Percentiles rank a stretch among this genome's conserved stretches.
Evolutionary conservation across 768 basidiomycete genomes (phyloP).

Genomic region (Pulveroboletus sp.): DNA sequence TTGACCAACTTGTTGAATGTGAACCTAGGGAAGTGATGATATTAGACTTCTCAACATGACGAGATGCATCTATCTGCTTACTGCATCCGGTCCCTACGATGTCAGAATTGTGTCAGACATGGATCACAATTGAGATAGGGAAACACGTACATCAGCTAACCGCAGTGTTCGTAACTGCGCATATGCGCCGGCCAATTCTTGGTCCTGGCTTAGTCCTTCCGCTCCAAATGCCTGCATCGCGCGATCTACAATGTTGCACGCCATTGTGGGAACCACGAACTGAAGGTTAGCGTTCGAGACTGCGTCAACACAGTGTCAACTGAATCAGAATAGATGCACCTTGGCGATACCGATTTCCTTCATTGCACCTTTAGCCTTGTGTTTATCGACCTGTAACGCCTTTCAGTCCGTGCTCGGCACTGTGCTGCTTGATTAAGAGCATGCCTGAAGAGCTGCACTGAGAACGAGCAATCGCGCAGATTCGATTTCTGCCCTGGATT

Average conservation of each 20-base stretch:
- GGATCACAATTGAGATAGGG: background rate
- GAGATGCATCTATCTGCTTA: conserved; percentile 34
- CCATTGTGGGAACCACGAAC: conserved; percentile 95
- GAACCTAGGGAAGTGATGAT: conserved; percentile 51
- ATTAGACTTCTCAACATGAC: too few relatives aligned
- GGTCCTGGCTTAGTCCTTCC: conserved; percentile 93
- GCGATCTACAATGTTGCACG: conserved; percentile 84
- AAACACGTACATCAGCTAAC: conserved; percentile 68
- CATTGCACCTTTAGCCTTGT: conserved; percentile 88
- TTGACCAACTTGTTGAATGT: conserved; percentile 93
- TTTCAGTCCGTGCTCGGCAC: conserved; percentile 1
- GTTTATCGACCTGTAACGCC: conserved; percentile 73
- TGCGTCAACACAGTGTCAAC: background rate
- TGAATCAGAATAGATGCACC: conserved; percentile 38
- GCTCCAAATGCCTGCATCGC: conserved; percentile 95
- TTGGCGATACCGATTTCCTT: conserved; percentile 99
- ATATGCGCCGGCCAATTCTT: conserved; percentile 72
- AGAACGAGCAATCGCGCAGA: conserved; percentile 81
- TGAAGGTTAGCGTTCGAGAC: conserved; percentile 28
- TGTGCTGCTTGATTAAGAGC: conserved; percentile 3
- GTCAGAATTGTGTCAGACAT: conserved; percentile 5
- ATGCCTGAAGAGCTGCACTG: conserved; percentile 82
- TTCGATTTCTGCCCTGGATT: conserved; percentile 92
- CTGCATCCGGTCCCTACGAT: conserved; percentile 73
- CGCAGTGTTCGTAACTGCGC: conserved; percentile 83